A percentile compares a stretch with the other conserved stretches of the same genome.
These are phyloP conservation scores for Hydnomerulius pinastri DNA, from an alignment of 768 basidiomycete species.

Conservation along the genomic window DNA sequence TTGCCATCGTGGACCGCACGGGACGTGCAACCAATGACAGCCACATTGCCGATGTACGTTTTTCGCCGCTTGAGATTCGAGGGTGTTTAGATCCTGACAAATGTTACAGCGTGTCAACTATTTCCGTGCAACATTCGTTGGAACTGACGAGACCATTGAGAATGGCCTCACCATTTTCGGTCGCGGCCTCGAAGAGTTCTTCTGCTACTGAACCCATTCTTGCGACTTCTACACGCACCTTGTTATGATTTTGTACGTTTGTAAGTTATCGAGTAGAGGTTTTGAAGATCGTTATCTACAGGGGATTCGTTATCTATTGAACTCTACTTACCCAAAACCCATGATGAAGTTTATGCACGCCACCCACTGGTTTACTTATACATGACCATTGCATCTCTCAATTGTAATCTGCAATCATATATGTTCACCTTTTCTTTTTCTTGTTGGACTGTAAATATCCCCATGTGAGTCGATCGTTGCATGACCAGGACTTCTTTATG, in stretches of 20 bases:
- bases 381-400: background rate
- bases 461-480: too few species aligned
- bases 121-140: constrained; percentile 51
- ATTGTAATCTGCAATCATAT: background rate
- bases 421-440: background rate
- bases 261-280: background rate
- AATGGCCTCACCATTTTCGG: constrained; percentile 44
- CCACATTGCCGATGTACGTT: constrained; percentile 45
- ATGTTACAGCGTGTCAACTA: constrained; percentile 40
- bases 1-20: constrained; percentile 38
- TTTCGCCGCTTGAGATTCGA: background rate
- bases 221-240: background rate
- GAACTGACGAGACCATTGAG: constrained; percentile 48
- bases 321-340: background rate
- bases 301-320: background rate
- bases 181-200: constrained; percentile 38
- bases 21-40: constrained; percentile 21
- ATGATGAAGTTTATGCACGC: background rate
- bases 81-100: background rate
- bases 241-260: background rate
- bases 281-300: background rate
- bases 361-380: background rate
- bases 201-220: constrained; percentile 20
- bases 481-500: too few species aligned
- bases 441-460: background rate